Conservation (phyloP, 352 stramenopile genomes). For the Pythium brassicae region DNA sequence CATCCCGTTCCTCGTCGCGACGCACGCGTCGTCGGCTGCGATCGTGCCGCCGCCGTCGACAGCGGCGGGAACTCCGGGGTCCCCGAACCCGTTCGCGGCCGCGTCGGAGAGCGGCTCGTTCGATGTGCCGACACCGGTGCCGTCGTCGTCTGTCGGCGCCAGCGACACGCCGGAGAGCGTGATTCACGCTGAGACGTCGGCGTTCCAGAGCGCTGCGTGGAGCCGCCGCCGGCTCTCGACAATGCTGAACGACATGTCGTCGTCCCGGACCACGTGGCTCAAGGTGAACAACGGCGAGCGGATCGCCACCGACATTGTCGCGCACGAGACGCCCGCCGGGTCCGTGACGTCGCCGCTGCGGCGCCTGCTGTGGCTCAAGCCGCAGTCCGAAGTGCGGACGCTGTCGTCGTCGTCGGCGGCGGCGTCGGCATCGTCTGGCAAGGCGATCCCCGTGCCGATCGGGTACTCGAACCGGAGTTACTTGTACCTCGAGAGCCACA, state of each 20-base stretch:
- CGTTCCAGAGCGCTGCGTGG: constrained; percentile 54
- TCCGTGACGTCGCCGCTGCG: constrained; percentile 74
- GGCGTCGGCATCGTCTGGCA: constrained; percentile 36
- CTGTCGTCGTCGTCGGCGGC: constrained; percentile 1
- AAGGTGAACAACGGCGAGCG: constrained; percentile 59
- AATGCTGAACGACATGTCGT: constrained; percentile 76
- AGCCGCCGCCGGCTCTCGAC: constrained; percentile 63
- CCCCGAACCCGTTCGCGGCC: constrained; percentile 7
- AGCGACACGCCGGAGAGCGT: constrained; percentile 37
- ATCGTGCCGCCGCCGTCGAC: constrained; percentile 16
- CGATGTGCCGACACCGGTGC: constrained; percentile 50
- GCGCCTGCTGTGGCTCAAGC: constrained; percentile 73
- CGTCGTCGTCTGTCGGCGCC: constrained; percentile 15
- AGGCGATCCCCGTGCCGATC: constrained; percentile 83
- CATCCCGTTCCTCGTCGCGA: constrained; percentile 79
- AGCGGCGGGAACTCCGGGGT: too few species aligned
- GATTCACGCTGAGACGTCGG: constrained; percentile 33
- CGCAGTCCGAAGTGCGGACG: constrained; percentile 39
- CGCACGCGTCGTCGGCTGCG: constrained; percentile 27
- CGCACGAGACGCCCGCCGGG: constrained; percentile 77
- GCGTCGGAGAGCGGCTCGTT: constrained; percentile 29
- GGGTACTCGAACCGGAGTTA: constrained; percentile 85
- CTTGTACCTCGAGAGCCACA: constrained; percentile 70
- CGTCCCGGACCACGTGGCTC: constrained; percentile 62
- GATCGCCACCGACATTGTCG: constrained; percentile 72